Base-by-base conservation (phyloP, 2,329 filamentous ascomycete genomes). In the Epichloe baconii region DNA sequence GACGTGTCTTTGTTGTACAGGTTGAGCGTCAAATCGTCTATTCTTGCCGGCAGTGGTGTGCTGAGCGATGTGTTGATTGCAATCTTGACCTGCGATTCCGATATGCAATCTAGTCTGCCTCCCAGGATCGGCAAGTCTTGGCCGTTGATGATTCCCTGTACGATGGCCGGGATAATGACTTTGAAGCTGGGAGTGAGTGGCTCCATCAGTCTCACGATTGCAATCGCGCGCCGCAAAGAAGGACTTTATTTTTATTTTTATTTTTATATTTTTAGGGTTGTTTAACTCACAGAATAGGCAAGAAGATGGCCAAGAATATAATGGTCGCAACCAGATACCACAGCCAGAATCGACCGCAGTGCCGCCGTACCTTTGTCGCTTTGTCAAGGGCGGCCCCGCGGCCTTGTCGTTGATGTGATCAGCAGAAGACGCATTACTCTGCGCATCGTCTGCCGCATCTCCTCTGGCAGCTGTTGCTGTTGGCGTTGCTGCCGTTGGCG, bases 161-260 rank as follows among this genome's bases (percentile, higher is more conserved):
- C 67, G 35, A 75, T 68, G n/a, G 66, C 67, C 1, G 73, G 73
- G 31, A 76, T 64, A 7, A 71, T 69, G 17, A 73, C 64, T 19
- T 66, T 61, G 61, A 76, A 76, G 34, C 73, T 75, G 37, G 26
- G 34, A 15, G 10, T 75, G 37, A 21, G 34, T 14, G 10, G 6
- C 11, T 35, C 10, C 4, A n/a, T 48, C 2, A 23, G 45, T 31
- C 35, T n/a, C 34, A 34, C n/a, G 35, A 26, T 38, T 4, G 3
- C 21, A 7, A 10, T 11, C 4, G 34, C 21, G 17, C 17, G 11
- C 0, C 2, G 34, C 35, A 17, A 11, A 37, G 19, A 8, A 4
- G n/a, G 23, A 26, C 23, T 10, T 31, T 31, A 11, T 4, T 3
- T 8, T 26, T 2, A 5, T 8, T 10, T 31, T 31, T 10, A 2